Base-by-base conservation (phyloP, 2,329 filamentous ascomycete species). In the Talaromyces sp. region DNA sequence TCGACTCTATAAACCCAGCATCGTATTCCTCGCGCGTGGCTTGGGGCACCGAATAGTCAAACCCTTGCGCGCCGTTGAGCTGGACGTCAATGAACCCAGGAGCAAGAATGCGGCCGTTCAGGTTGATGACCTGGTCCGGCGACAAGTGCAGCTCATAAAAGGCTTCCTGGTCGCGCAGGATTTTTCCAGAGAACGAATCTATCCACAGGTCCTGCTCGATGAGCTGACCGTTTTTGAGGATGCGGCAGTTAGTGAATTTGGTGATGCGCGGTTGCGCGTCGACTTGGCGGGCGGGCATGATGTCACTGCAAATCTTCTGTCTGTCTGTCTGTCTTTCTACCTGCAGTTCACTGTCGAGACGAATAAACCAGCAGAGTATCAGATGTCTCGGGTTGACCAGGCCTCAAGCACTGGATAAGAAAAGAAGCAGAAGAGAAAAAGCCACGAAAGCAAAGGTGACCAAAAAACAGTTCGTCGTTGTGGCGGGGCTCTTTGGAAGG, bases 11-110 rank as follows among this genome's bases (percentile, higher is more conserved):
- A 55, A 96, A 78, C n/a, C 85, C 86, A 73, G 90, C 88, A 61
- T 84, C 84, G 69, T 96, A 96, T 56, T 83, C 81, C 31, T 81
- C 77, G 75, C 84, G 85, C 68, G 89, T 85, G 17, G 87, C 74
- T 35, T 75, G 82, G n/a, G 89, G 85, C 10, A 91, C 81, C 1
- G 91, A 95, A 74, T 96, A 96, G 78, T 96, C 93, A 80, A 96
- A 96, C 60, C 92, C 92, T 69, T 92, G 93, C 10, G 90, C 92
- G 54, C 93, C 93, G 70, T 97, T 97, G 67, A 97, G 86, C 75
- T 97, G 93, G 57, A 89, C 89, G 66, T 97, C 93, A 67, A 97
- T 95, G 70, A 97, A 83, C 27, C 93, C 93, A 0, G 93, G 91
- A 0, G 89, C 86, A 21, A 97, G 73, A 65, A 96, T 93, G 68